Evolutionary conservation across 306 rosid species (phyloP), one percentile per base, ranked within the genome.

Genomic region (Prunus fruticosa): DNA sequence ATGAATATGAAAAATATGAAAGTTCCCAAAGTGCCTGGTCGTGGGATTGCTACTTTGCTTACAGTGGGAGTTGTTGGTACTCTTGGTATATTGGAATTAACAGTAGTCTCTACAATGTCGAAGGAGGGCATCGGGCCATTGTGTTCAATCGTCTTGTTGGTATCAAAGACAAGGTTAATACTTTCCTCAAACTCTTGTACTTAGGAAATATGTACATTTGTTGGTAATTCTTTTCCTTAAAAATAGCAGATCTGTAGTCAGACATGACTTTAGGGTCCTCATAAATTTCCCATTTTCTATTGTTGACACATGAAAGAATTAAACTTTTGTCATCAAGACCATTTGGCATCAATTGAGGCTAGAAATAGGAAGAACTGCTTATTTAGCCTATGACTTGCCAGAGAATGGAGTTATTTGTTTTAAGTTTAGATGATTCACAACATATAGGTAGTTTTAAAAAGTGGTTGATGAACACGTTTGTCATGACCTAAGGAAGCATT

Each of bases 81-180:
- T 22, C 64, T 92, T 81, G 97, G 92, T 61, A 18, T 83, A 73
- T 92, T 82, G 92, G 82, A 57, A 89, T 85, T 75, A 8, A 85
- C 47, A 84, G 90, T 71, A 87, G 95, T 88, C 95, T 92, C 70
- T 94, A 90, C 96, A 90, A 92, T 76, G 97, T 92, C 25, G 96
- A 94, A 71, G 97, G 96, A 82, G 92, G 97, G 19, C 94, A 89
- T 78, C 86, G 91, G 11, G 97, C 97, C 52, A 89, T 94, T 54
- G 87, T 94, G 76, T 94, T 91, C 84, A 94, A 89, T 74, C 98
- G 95, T 60, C 14, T 94, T 3, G 51, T 80, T 38, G 97, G 93
- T 75, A 50, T 94, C 75, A 92, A 92, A 83, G 96, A 90, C 61
- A 87, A 92, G 98, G 97, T 89, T 80, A 69, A 19, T 72, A 8